Evolutionary conservation across 164 flowering plant genomes (phyloP).

Genomic region (Nymphaea colorata): DNA sequence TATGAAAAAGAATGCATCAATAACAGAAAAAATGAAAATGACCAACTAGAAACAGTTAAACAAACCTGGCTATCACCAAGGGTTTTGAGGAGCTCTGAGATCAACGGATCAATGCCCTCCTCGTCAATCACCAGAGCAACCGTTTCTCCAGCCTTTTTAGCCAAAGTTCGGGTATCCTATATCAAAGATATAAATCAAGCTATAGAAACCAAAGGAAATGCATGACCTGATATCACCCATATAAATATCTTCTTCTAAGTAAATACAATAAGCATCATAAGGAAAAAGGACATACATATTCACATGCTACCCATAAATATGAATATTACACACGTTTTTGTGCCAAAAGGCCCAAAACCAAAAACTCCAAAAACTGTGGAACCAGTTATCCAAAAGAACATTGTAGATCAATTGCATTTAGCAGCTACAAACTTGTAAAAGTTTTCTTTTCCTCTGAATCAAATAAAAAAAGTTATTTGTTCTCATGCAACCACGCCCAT

Average conservation of each 20-base stretch:
- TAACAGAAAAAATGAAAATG: neutral
- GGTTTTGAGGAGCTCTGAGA: slow-evolving; percentile 83
- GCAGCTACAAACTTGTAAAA: too few relatives aligned
- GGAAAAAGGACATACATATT: too few relatives aligned
- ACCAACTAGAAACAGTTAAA: neutral
- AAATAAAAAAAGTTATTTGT: neutral
- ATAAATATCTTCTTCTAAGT: neutral
- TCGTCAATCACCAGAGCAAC: slow-evolving; percentile 93
- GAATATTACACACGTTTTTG: too few relatives aligned
- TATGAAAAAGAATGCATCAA: neutral
- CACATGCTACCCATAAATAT: too few relatives aligned
- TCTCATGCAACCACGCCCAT: neutral
- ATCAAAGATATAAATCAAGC: neutral
- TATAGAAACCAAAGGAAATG: neutral
- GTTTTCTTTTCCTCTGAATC: too few relatives aligned
- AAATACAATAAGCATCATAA: too few relatives aligned
- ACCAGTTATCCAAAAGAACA: too few relatives aligned
- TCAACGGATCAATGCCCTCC: slow-evolving; percentile 74
- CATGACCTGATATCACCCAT: too few relatives aligned
- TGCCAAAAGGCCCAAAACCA: too few relatives aligned
- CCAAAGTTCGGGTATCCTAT: slow-evolving; percentile 69
- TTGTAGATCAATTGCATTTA: too few relatives aligned
- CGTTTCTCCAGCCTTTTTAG: slow-evolving; percentile 93
- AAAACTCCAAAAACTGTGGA: too few relatives aligned
- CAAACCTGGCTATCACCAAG: slow-evolving; percentile 68